A percentile compares a stretch with the other conserved stretches of the same genome.
phyloP scores from a whole-genome alignment of 352 stramenopile species.

The Aphanomyces cochlioides region DNA sequence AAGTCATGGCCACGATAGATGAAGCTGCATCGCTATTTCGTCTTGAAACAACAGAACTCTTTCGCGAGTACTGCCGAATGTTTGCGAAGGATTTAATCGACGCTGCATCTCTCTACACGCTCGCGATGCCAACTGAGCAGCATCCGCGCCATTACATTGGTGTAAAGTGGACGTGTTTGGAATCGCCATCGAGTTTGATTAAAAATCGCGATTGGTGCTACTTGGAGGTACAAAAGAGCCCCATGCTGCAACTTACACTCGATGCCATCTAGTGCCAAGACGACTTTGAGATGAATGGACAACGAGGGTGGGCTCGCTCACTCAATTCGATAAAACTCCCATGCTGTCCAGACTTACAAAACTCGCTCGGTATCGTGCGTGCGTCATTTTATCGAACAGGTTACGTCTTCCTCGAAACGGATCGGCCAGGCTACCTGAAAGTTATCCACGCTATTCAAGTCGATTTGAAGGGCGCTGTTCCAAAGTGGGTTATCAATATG shows the following conservation, averaged over 20 bases:
- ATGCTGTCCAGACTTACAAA: conserved; percentile 56
- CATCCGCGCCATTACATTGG: conserved; percentile 62
- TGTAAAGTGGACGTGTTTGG: conserved; percentile 59
- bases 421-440: conserved; percentile 54
- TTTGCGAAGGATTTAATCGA: conserved; percentile 51
- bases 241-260: conserved; percentile 43
- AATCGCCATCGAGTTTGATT: conserved; percentile 53
- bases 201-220: conserved; percentile 70
- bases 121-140: conserved; percentile 38
- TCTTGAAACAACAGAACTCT: conserved; percentile 68
- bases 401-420: conserved; percentile 71
- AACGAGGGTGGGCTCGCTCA: conserved; percentile 63
- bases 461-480: conserved; percentile 63
- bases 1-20: conserved; percentile 73
- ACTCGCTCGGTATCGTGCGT: conserved; percentile 50
- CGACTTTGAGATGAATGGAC: conserved; percentile 60
- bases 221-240: conserved; percentile 67
- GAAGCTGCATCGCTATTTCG: conserved; percentile 79
- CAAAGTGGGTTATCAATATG: conserved; percentile 45
- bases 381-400: conserved; percentile 72
- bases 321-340: conserved; percentile 69
- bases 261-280: conserved; percentile 50
- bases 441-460: conserved; percentile 62
- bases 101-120: conserved; percentile 56
- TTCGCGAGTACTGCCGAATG: conserved; percentile 27